phyloP scores from a whole-genome alignment of 2,329 filamentous ascomycete genomes.

The Aspergillus sp. region DNA sequence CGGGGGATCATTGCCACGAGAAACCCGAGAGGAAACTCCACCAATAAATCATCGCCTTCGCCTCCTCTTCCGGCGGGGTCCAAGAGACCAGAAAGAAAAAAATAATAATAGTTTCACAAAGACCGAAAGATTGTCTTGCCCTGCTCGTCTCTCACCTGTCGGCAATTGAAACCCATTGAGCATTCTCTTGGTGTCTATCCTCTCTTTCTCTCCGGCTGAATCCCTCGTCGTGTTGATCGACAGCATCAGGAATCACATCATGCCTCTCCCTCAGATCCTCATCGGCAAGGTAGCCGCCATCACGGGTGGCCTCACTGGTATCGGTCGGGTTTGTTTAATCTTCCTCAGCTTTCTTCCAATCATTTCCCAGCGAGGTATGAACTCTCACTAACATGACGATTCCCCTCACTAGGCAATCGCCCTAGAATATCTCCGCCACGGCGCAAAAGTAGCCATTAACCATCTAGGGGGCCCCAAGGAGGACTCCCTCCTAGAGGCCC shows the following conservation, averaged over 20 bases:
- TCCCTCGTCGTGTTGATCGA: not conserved
- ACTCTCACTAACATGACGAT: not conserved
- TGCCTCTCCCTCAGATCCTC: slow-evolving; percentile 55
- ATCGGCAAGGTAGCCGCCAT: slow-evolving; percentile 77
- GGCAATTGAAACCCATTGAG: not conserved
- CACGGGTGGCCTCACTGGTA: slow-evolving; percentile 82
- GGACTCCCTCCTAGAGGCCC: slow-evolving; percentile 27
- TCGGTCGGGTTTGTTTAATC: slow-evolving; percentile 57
- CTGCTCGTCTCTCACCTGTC: not conserved
- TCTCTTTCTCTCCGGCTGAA: not conserved
- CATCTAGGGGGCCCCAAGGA: slow-evolving; percentile 58
- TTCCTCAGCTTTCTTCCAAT: not conserved
- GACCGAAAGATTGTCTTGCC: no score
- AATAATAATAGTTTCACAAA: not conserved
- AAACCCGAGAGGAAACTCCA: slow-evolving; percentile 21
- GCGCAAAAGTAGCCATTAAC: slow-evolving; percentile 77
- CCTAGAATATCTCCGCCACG: slow-evolving; percentile 74
- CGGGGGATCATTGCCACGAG: slow-evolving; percentile 34
- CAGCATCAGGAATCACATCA: slow-evolving; percentile 10
- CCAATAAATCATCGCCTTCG: slow-evolving; percentile 20
- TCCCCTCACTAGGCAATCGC: slow-evolving; percentile 62
- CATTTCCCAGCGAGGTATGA: not conserved
- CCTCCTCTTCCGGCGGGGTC: slow-evolving; percentile 9
- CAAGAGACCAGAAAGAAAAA: not conserved
- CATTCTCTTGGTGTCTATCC: no score